These are phyloP conservation scores for Anaeramoeba ignava DNA, from an alignment of 78 protist genomes.

Conservation along the genomic window DNA sequence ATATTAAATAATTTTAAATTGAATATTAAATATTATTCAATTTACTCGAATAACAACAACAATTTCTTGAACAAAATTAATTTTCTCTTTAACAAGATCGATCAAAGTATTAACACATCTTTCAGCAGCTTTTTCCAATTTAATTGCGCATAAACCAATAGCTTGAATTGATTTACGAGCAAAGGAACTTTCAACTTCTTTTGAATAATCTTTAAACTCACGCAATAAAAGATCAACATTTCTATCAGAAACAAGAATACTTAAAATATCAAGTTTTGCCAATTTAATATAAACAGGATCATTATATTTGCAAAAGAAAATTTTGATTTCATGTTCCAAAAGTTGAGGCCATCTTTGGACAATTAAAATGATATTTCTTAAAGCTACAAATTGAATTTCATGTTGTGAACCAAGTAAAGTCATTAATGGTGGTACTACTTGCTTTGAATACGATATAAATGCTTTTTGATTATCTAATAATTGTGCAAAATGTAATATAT, in stretches of 20 bases:
- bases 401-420: constrained; percentile 1
- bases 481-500: not conserved
- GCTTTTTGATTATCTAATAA: not conserved
- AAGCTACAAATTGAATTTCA: constrained; percentile 14
- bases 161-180: not conserved
- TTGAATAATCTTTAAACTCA: constrained; percentile 1
- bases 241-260: not conserved
- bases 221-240: not conserved
- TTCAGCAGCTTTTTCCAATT: not conserved
- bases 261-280: constrained; percentile 7
- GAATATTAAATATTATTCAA: not conserved
- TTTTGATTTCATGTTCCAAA: not conserved
- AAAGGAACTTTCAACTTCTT: constrained; percentile 7
- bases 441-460: too few species aligned
- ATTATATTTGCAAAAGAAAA: constrained; percentile 13
- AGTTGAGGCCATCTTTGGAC: not conserved
- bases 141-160: constrained; percentile 15
- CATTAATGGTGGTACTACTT: constrained; percentile 1
- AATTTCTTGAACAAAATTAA: not conserved
- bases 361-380: not conserved
- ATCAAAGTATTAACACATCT: not conserved
- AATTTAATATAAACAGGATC: constrained; percentile 16
- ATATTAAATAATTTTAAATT: not conserved
- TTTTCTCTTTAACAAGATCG: not conserved
- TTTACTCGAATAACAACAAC: not conserved